phyloP scores from a whole-genome alignment of 345 rosid genomes.

The Pseudoturritis turrita region DNA sequence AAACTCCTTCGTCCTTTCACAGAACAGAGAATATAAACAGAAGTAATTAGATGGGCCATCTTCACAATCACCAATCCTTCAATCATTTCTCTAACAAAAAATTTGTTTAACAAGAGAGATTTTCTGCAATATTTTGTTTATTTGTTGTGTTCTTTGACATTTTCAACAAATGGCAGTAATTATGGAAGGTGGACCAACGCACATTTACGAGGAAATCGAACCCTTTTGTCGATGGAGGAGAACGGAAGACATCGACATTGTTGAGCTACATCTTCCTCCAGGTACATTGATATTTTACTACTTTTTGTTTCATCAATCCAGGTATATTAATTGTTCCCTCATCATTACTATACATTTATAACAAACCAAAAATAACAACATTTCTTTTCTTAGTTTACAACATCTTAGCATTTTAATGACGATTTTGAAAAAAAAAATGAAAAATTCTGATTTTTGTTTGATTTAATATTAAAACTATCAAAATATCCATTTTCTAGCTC shows the following conservation, averaged over 20 bases:
- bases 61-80: slow-evolving; percentile 8
- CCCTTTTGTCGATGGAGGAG: slow-evolving; percentile 45
- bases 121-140: not conserved
- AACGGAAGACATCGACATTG: slow-evolving; percentile 28
- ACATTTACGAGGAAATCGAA: slow-evolving; percentile 40
- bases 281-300: no score
- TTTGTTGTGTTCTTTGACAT: not conserved
- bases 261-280: slow-evolving; percentile 41
- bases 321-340: slow-evolving; percentile 20
- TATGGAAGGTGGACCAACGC: not conserved
- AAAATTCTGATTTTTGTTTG: no score
- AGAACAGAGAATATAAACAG: slow-evolving; percentile 16
- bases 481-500: not conserved
- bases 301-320: no score
- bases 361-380: not conserved
- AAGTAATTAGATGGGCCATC: not conserved
- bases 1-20: slow-evolving; percentile 11
- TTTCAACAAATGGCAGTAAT: not conserved
- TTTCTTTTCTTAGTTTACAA: not conserved
- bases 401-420: not conserved
- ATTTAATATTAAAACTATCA: not conserved
- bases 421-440: no score
- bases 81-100: not conserved
- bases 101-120: not conserved
- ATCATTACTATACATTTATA: not conserved